phyloP scores from a whole-genome alignment of 805 yeast genomes.

The Candida nonsorbophila region DNA sequence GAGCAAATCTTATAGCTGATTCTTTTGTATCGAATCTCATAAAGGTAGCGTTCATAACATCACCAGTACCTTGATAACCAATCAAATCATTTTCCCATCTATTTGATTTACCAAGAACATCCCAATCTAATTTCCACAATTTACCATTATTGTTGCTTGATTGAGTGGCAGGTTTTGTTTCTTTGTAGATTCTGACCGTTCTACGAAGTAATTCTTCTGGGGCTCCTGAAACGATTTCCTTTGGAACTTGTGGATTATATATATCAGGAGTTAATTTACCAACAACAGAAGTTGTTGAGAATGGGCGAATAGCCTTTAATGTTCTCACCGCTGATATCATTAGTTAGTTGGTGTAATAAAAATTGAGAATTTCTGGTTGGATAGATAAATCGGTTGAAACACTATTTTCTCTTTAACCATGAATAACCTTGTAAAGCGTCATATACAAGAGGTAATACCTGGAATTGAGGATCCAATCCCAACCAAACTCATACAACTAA shows the following conservation, averaged over 20 bases:
- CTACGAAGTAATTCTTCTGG: conserved; percentile 64
- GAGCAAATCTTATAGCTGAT: conserved; percentile 73
- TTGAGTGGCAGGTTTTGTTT: conserved; percentile 78
- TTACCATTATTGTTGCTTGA: conserved; percentile 53
- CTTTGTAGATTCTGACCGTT: conserved; percentile 71
- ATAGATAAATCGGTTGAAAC: no score
- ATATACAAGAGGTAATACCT: conserved; percentile 48
- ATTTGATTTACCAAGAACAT: conserved; percentile 66
- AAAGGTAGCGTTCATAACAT: conserved; percentile 76
- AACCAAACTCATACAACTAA: no score
- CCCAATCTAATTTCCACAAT: conserved; percentile 82
- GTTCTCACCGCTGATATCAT: conserved; percentile 1
- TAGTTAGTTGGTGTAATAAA: no score
- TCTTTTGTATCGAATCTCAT: conserved; percentile 71
- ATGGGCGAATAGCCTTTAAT: conserved; percentile 14
- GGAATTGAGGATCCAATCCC: conserved; percentile 42
- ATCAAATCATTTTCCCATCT: conserved; percentile 88
- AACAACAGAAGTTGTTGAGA: conserved; percentile 13
- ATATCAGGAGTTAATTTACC: conserved; percentile 20
- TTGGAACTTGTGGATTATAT: conserved; percentile 18
- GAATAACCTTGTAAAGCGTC: conserved; percentile 19
- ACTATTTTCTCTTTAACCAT: no score
- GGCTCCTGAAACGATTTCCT: conserved; percentile 72
- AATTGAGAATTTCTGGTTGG: no score
- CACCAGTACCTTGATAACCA: conserved; percentile 78